Evolutionary conservation across 2,329 filamentous ascomycete species (phyloP).

Genomic region (Epichloe aotearoae): DNA sequence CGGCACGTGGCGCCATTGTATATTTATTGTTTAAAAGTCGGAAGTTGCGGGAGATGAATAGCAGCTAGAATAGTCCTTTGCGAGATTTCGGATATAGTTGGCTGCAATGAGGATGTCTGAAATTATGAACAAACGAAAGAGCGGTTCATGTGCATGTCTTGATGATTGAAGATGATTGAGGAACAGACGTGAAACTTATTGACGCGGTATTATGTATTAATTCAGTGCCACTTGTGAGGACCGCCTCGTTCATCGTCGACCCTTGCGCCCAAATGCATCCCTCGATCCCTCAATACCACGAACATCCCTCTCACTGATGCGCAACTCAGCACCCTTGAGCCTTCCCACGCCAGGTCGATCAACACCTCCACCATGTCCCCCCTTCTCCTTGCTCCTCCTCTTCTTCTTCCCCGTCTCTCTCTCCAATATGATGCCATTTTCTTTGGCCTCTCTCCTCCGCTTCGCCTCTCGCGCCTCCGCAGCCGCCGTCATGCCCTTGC

Average conservation of each 20-base stretch:
- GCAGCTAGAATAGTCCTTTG: neutral
- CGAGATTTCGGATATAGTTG: neutral
- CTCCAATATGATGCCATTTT: constrained; percentile 87
- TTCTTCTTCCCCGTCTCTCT: constrained; percentile 27
- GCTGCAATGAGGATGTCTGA: constrained; percentile 1
- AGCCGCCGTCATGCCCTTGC: constrained; percentile 70
- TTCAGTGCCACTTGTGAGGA: neutral
- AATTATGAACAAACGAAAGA: constrained; percentile 9
- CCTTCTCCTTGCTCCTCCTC: constrained; percentile 26
- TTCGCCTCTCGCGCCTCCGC: constrained; percentile 51
- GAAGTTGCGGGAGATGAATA: constrained; percentile 2
- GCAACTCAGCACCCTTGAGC: constrained; percentile 67
- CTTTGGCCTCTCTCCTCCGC: constrained; percentile 64
- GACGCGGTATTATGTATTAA: no score
- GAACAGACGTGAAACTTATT: no score
- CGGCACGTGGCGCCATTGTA: constrained; percentile 15
- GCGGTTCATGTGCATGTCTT: neutral
- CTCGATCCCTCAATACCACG: constrained; percentile 49
- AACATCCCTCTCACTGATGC: constrained; percentile 66
- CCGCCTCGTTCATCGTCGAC: constrained; percentile 9
- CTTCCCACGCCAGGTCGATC: constrained; percentile 69
- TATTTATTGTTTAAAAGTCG: constrained; percentile 15
- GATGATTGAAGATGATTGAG: neutral
- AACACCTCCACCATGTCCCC: constrained; percentile 45
- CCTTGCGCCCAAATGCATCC: constrained; percentile 27